phyloP scores from a whole-genome alignment of 2,329 filamentous ascomycete species.

The Neonectria faginata region DNA sequence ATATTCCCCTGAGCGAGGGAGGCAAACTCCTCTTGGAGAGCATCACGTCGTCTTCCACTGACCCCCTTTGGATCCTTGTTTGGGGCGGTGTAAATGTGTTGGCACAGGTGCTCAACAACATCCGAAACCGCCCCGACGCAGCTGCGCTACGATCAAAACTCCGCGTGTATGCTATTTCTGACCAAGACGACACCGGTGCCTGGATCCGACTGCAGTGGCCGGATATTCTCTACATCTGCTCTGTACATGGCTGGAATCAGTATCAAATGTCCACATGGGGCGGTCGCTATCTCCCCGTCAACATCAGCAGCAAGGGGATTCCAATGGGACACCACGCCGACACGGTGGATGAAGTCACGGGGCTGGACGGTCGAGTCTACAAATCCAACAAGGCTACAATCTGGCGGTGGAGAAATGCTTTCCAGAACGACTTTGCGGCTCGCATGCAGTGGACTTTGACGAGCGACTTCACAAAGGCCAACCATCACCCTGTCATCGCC shows the following conservation, averaged over 20 bases:
- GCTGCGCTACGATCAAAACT: slow-evolving; percentile 55
- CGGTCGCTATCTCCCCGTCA: slow-evolving; percentile 56
- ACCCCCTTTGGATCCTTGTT: slow-evolving; percentile 63
- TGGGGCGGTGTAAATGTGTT: slow-evolving; percentile 67
- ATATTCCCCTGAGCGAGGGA: slow-evolving; percentile 49
- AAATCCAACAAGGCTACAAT: slow-evolving; percentile 51
- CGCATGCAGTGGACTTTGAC: slow-evolving; percentile 55
- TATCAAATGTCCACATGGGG: slow-evolving; percentile 67
- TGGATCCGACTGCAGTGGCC: slow-evolving; percentile 66
- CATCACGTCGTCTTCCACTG: slow-evolving; percentile 30
- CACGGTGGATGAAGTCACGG: slow-evolving; percentile 42
- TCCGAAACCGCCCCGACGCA: slow-evolving; percentile 47
- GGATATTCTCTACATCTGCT: slow-evolving; percentile 66
- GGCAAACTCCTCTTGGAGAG: slow-evolving; percentile 55
- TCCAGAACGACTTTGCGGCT: slow-evolving; percentile 57
- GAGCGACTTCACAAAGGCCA: slow-evolving; percentile 49
- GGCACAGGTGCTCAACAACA: slow-evolving; percentile 55
- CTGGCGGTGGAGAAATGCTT: slow-evolving; percentile 57
- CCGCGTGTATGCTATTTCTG: slow-evolving; percentile 67
- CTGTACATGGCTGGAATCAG: slow-evolving; percentile 66
- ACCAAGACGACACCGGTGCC: slow-evolving; percentile 67
- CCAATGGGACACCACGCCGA: slow-evolving; percentile 40
- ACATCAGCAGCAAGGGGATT: slow-evolving; percentile 40
- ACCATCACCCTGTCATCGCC: slow-evolving; percentile 60
- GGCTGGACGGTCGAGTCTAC: slow-evolving; percentile 43